phyloP scores from a whole-genome alignment of 2,329 filamentous ascomycete species.

The Daldinia sp. region DNA sequence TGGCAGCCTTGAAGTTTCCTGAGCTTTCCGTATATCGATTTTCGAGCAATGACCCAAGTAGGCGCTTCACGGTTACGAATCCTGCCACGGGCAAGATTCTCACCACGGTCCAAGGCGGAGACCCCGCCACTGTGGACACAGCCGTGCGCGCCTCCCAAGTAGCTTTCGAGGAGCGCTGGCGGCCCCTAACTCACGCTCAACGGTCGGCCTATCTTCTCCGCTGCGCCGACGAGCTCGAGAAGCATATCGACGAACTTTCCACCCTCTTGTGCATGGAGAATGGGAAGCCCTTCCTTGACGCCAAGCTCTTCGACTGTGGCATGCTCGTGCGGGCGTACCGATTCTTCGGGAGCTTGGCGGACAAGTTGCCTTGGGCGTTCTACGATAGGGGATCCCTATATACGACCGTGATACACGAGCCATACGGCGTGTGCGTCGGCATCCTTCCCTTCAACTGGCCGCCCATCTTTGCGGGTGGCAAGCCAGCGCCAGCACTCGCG shows the following conservation, averaged over 20 bases:
- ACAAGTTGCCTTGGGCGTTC: constrained; percentile 69
- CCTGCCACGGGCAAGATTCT: constrained; percentile 28
- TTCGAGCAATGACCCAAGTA: constrained; percentile 19
- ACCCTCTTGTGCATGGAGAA: constrained; percentile 81
- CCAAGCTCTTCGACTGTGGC: constrained; percentile 64
- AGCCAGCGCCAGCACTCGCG: constrained; percentile 71
- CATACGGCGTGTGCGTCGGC: constrained; percentile 75
- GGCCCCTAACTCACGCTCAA: constrained; percentile 23
- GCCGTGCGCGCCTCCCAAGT: constrained; percentile 27
- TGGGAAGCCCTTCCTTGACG: constrained; percentile 81
- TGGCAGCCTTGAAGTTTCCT: constrained; percentile 10
- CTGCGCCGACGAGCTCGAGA: constrained; percentile 71
- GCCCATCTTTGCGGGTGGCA: constrained; percentile 77
- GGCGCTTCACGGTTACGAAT: constrained; percentile 24
- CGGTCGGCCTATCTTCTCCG: constrained; percentile 19
- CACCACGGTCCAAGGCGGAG: constrained; percentile 29
- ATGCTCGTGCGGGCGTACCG: constrained; percentile 63
- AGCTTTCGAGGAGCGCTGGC: constrained; percentile 26
- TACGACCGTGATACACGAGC: constrained; percentile 22
- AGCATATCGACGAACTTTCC: constrained; percentile 66
- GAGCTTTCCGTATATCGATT: constrained; percentile 25
- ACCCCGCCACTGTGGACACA: constrained; percentile 21
- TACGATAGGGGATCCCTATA: constrained; percentile 77
- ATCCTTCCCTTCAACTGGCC: constrained; percentile 90
- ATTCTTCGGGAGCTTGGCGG: constrained; percentile 84